Conservation (phyloP, 2,329 filamentous ascomycete species). For the Fusarium oxysporum region DNA sequence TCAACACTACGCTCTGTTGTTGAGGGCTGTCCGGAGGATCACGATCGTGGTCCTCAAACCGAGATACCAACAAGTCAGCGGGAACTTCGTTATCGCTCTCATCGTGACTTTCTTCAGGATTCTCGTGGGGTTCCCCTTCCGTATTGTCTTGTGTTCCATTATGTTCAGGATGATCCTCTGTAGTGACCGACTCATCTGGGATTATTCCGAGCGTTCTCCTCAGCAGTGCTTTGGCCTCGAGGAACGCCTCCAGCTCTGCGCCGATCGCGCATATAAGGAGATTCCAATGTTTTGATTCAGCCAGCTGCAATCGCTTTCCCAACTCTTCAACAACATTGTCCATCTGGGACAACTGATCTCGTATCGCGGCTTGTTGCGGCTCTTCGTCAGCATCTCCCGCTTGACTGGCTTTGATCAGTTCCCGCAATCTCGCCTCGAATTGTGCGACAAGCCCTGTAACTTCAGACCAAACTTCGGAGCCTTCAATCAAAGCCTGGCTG, state of each 20-base stretch:
- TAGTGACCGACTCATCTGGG: slow-evolving; percentile 11
- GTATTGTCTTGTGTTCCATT: background rate
- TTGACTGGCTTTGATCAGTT: slow-evolving; percentile 58
- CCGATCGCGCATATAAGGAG: slow-evolving; percentile 80
- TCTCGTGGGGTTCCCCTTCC: background rate
- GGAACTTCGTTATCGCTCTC: slow-evolving; percentile 59
- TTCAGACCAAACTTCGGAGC: slow-evolving; percentile 73
- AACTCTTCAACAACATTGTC: slow-evolving; percentile 66
- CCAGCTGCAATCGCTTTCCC: slow-evolving; percentile 63
- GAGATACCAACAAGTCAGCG: slow-evolving; percentile 53
- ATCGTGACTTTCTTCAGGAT: slow-evolving; percentile 34
- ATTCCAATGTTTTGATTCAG: slow-evolving; percentile 76
- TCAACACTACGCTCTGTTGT: slow-evolving; percentile 26
- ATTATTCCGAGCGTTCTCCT: slow-evolving; percentile 31
- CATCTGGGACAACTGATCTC: slow-evolving; percentile 66
- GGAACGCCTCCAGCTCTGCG: slow-evolving; percentile 76
- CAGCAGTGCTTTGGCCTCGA: slow-evolving; percentile 70
- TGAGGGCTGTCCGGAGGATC: slow-evolving; percentile 27
- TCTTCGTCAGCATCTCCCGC: slow-evolving; percentile 49
- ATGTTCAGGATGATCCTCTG: slow-evolving; percentile 1
- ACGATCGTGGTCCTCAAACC: slow-evolving; percentile 43
- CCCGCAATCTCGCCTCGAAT: slow-evolving; percentile 74
- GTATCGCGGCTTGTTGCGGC: slow-evolving; percentile 55
- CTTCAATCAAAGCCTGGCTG: slow-evolving; percentile 73
- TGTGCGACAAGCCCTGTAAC: slow-evolving; percentile 68